These are phyloP conservation scores for Skeletonema potamos DNA, from an alignment of 108 stramenopile species.

Conservation along the genomic window DNA sequence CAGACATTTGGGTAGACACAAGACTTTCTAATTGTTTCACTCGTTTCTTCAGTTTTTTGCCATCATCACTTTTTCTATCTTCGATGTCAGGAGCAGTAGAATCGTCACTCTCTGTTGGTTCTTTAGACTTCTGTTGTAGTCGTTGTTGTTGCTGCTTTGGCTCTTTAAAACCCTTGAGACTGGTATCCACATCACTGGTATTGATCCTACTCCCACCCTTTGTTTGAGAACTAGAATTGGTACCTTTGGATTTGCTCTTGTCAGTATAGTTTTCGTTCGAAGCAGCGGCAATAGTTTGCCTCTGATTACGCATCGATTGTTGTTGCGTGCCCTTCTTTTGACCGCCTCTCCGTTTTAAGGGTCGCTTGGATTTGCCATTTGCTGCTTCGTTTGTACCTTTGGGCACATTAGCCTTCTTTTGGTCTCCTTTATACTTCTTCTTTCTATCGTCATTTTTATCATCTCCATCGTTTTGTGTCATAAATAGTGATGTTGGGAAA, in stretches of 20 bases:
- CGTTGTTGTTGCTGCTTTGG: not conserved
- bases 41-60: constrained; percentile 35
- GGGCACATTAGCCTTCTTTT: constrained; percentile 5
- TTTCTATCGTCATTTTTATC: constrained; percentile 2
- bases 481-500: not conserved
- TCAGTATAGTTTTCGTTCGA: not conserved
- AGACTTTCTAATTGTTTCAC: constrained; percentile 72
- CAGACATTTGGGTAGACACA: constrained; percentile 67
- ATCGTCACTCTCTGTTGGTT: not conserved
- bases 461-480: not conserved
- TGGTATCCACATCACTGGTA: constrained; percentile 30
- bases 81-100: not conserved
- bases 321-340: not conserved
- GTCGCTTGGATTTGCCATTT: constrained; percentile 8
- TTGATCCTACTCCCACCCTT: constrained; percentile 5
- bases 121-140: constrained; percentile 1
- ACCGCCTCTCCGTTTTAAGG: not conserved
- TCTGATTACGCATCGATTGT: not conserved
- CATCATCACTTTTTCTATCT: constrained; percentile 7
- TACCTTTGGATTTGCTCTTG: not conserved
- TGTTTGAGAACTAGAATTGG: not conserved
- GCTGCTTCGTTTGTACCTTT: not conserved
- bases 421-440: not conserved
- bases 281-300: not conserved
- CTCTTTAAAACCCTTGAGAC: constrained; percentile 44